These are phyloP conservation scores for Dioszegia hungarica DNA, from an alignment of 768 basidiomycete species.

Conservation along the genomic window DNA sequence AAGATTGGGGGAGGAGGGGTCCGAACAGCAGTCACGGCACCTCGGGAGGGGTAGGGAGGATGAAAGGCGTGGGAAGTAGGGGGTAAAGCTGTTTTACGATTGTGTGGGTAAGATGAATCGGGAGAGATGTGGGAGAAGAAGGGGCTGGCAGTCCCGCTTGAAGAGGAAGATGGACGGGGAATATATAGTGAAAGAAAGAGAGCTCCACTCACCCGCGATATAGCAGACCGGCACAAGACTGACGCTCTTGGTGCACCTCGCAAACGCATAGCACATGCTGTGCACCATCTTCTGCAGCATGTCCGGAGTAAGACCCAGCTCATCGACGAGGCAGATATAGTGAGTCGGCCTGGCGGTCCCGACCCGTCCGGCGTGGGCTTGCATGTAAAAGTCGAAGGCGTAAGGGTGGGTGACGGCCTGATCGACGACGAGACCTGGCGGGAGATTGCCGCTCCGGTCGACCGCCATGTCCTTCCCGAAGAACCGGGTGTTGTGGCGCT, in stretches of 20 bases:
- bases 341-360: conserved; percentile 48
- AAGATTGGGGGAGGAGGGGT: too few species aligned
- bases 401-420: conserved; percentile 41
- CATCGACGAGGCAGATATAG: conserved; percentile 43
- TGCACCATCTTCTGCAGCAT: conserved; percentile 42
- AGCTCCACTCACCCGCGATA: conserved; percentile 35
- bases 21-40: too few species aligned
- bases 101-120: too few species aligned
- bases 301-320: conserved; percentile 39
- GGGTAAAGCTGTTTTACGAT: too few species aligned
- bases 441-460: conserved; percentile 42
- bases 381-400: conserved; percentile 48
- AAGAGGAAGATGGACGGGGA: neutral
- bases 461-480: conserved; percentile 29
- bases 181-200: neutral
- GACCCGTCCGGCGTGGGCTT: conserved; percentile 44
- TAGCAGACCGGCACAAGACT: conserved; percentile 46
- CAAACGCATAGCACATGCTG: conserved; percentile 39
- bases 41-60: too few species aligned
- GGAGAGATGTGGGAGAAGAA: too few species aligned
- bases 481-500: conserved; percentile 46
- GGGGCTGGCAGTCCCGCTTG: too few species aligned
- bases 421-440: conserved; percentile 42
- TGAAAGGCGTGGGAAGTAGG: too few species aligned
- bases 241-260: conserved; percentile 45